Conservation (phyloP, 2,329 filamentous ascomycete species). For the Aspergillus neoniger region DNA sequence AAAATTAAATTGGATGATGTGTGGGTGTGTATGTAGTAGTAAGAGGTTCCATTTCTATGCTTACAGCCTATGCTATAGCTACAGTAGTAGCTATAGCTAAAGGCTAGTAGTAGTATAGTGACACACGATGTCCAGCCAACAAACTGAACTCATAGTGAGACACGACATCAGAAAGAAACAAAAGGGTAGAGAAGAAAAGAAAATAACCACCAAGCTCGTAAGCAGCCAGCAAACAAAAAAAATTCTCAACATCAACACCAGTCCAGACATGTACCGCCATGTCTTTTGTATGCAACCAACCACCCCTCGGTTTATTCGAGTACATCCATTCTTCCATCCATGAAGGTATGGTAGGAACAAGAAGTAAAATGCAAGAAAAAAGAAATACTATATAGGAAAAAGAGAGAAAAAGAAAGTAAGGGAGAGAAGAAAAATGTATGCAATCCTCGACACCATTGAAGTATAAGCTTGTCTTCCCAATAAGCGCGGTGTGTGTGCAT, state of each 20-base stretch:
- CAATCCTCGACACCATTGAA: slow-evolving; percentile 5
- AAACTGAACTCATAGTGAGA: slow-evolving; percentile 3
- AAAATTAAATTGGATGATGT: too few relatives aligned
- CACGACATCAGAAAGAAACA: slow-evolving; percentile 4
- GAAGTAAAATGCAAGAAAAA: slow-evolving; percentile 3
- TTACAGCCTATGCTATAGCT: too few relatives aligned
- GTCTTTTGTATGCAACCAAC: slow-evolving; percentile 7
- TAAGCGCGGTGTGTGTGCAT: slow-evolving; percentile 8
- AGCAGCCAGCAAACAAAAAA: background rate
- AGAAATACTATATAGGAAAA: background rate
- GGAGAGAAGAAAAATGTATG: slow-evolving; percentile 9
- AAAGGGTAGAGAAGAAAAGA: slow-evolving; percentile 2
- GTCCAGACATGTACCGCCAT: slow-evolving; percentile 2
- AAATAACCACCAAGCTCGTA: slow-evolving; percentile 4
- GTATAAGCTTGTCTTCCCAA: slow-evolving; percentile 3
- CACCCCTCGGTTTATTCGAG: background rate
- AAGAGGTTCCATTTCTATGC: too few relatives aligned
- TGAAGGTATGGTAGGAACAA: background rate
- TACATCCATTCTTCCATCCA: background rate
- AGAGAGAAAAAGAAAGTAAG: slow-evolving; percentile 1
- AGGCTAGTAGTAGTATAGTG: too few relatives aligned
- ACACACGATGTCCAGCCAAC: too few relatives aligned
- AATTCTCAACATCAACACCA: background rate
- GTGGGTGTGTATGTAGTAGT: too few relatives aligned
- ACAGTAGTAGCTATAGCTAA: too few relatives aligned